Percentiles rank a stretch among this genome's conserved stretches.
Evolutionary conservation across 75 land plant genomes (phyloP).

Genomic region (Cupressus sempervirens): DNA sequence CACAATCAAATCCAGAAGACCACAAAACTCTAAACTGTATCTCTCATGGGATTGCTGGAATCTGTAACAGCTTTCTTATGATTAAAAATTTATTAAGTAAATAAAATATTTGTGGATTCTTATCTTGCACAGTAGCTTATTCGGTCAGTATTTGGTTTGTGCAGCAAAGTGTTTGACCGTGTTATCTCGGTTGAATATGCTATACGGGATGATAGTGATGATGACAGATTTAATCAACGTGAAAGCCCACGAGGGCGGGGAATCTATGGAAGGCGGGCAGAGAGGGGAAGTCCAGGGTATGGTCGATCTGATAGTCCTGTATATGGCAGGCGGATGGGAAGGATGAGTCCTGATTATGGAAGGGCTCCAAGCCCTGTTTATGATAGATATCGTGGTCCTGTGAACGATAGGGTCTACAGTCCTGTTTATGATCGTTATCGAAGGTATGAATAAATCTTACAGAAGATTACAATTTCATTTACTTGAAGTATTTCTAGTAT

Average conservation of each 20-base stretch:
- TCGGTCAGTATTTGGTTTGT: constrained; percentile 4
- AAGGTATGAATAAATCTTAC: not conserved
- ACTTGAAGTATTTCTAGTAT: not conserved
- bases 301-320: constrained; percentile 45
- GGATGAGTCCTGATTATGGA: constrained; percentile 76
- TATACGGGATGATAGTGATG: constrained; percentile 56
- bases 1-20: no score
- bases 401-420: constrained; percentile 33
- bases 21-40: not conserved
- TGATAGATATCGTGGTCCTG: constrained; percentile 39
- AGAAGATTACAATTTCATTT: not conserved
- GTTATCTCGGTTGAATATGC: constrained; percentile 92
- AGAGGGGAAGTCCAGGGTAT: constrained; percentile 57
- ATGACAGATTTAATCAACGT: constrained; percentile 47
- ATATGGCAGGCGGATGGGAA: constrained; percentile 30
- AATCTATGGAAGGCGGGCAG: constrained; percentile 34
- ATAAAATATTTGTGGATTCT: not conserved
- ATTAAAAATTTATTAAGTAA: not conserved
- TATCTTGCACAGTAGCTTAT: constrained; percentile 4
- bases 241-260: constrained; percentile 48
- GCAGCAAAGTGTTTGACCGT: constrained; percentile 84
- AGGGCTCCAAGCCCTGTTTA: constrained; percentile 47
- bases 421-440: constrained; percentile 59
- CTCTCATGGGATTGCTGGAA: not conserved
- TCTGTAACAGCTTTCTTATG: not conserved